Conservation (phyloP, 2,329 filamentous ascomycete genomes). For the Macrophomina pseudophaseolina region DNA sequence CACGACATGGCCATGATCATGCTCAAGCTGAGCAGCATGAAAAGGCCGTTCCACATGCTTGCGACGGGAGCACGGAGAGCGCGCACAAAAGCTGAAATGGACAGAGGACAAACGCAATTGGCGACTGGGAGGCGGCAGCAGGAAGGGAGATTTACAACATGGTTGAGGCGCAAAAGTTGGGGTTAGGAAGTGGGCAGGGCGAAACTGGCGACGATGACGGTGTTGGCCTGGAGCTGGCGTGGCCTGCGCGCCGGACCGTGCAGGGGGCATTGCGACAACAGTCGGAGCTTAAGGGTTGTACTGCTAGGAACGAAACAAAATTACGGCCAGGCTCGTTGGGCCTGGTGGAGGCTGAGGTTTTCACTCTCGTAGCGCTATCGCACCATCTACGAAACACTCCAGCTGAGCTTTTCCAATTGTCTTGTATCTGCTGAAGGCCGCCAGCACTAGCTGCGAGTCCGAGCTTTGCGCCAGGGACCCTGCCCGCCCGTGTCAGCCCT, state of each 20-base stretch:
- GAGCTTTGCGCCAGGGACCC: too few relatives aligned
- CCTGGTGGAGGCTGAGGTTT: too few relatives aligned
- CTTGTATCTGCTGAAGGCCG: too few relatives aligned
- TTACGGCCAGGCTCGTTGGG: not conserved
- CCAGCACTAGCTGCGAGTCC: too few relatives aligned
- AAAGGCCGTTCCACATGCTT: constrained; percentile 65
- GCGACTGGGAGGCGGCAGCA: not conserved
- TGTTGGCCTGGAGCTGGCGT: constrained; percentile 11
- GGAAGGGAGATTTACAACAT: constrained; percentile 7
- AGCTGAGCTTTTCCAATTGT: too few relatives aligned
- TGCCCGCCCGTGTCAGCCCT: too few relatives aligned
- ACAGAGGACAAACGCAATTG: not conserved
- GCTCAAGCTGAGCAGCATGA: constrained; percentile 69
- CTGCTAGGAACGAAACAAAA: not conserved
- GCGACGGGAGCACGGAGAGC: constrained; percentile 25
- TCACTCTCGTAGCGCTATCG: too few relatives aligned
- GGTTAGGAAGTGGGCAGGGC: constrained; percentile 5
- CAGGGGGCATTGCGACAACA: too few relatives aligned
- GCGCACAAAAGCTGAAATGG: not conserved
- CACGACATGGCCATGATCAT: constrained; percentile 70
- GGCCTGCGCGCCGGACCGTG: constrained; percentile 10
- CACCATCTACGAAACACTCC: too few relatives aligned
- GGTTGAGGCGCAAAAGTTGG: not conserved
- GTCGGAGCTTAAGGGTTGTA: too few relatives aligned
- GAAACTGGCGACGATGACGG: constrained; percentile 23